phyloP scores from a whole-genome alignment of 148 eudicot species.

The Gaultheria prostrata region DNA sequence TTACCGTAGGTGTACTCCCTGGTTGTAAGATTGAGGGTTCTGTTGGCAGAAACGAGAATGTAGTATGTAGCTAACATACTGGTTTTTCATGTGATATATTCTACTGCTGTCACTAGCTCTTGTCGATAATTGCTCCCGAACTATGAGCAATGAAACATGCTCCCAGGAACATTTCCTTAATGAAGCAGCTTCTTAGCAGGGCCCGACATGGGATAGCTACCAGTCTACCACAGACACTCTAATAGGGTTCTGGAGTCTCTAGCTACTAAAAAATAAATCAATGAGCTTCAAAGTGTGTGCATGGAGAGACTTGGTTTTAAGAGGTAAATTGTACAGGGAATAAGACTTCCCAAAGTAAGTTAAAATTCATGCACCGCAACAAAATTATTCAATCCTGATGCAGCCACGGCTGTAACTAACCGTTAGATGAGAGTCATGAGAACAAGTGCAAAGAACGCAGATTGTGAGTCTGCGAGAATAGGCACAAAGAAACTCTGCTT shows the following conservation, averaged over 20 bases:
- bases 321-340: conserved; percentile 3
- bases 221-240: background rate
- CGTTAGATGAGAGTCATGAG: background rate
- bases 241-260: background rate
- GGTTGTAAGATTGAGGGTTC: too few species aligned
- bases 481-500: background rate
- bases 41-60: background rate
- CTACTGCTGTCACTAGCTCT: too few species aligned
- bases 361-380: background rate
- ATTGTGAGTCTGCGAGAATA: background rate
- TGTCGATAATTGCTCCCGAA: background rate
- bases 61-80: too few species aligned
- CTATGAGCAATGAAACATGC: background rate
- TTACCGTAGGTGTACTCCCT: too few species aligned
- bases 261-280: background rate
- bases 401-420: background rate
- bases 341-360: background rate
- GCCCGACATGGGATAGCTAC: background rate
- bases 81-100: background rate
- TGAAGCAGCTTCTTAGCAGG: background rate
- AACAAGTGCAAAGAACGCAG: background rate
- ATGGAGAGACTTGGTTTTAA: background rate
- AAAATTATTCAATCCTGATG: background rate
- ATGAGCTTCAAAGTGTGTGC: background rate
- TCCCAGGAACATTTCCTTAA: background rate